A percentile compares a stretch with the other conserved stretches of the same genome.
Evolutionary conservation across 2,329 filamentous ascomycete genomes (phyloP).

Genomic region (Seiridium unicorne): DNA sequence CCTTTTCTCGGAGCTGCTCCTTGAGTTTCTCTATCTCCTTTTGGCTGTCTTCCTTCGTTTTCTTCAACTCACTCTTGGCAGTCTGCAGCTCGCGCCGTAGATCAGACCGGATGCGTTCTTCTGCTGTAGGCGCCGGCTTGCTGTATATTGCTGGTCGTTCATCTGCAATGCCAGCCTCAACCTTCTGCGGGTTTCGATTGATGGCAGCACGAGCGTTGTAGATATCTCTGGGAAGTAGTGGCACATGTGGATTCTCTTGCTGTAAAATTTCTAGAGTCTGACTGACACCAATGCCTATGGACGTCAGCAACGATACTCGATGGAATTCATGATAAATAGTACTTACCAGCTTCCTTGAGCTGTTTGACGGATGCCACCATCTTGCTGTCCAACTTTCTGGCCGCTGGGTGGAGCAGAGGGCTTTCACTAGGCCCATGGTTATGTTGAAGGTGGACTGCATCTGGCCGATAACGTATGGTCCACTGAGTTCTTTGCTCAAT

Average conservation of each 20-base stretch:
- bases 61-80: slow-evolving; percentile 53
- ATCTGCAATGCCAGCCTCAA: slow-evolving; percentile 58
- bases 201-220: slow-evolving; percentile 68
- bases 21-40: slow-evolving; percentile 60
- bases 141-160: slow-evolving; percentile 64
- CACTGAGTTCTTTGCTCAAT: slow-evolving; percentile 67
- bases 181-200: slow-evolving; percentile 62
- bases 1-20: slow-evolving; percentile 60
- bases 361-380: slow-evolving; percentile 67
- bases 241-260: slow-evolving; percentile 61
- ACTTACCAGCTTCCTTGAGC: slow-evolving; percentile 63
- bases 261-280: slow-evolving; percentile 67
- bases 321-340: not conserved
- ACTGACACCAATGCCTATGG: slow-evolving; percentile 59
- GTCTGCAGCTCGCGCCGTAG: slow-evolving; percentile 60
- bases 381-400: slow-evolving; percentile 64
- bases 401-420: slow-evolving; percentile 64
- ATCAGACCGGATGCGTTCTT: slow-evolving; percentile 63
- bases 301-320: slow-evolving; percentile 24
- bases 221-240: slow-evolving; percentile 62
- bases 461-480: slow-evolving; percentile 64
- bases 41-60: slow-evolving; percentile 53
- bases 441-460: slow-evolving; percentile 55
- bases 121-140: slow-evolving; percentile 61
- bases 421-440: slow-evolving; percentile 68